Evolutionary conservation across 192 early-diverging fungal species (phyloP).

Genomic region (Mortierella alpina): DNA sequence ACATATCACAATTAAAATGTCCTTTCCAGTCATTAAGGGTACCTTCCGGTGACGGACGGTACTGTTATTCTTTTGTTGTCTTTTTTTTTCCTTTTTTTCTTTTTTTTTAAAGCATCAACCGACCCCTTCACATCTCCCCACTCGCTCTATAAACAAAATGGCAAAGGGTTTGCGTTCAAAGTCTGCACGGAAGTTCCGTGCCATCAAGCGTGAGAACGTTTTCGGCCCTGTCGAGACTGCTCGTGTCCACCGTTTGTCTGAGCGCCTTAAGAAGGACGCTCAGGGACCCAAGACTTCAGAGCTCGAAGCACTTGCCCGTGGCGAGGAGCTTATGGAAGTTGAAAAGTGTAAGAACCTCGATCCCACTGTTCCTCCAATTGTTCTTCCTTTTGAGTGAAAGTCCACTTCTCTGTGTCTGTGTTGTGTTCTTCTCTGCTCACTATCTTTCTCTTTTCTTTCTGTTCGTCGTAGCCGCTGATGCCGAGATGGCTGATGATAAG

Average conservation of each 20-base stretch:
- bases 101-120: neutral
- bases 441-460: neutral
- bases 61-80: too few species aligned
- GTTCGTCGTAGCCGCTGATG: slow-evolving; percentile 12
- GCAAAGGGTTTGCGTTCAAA: slow-evolving; percentile 61
- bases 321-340: slow-evolving; percentile 51
- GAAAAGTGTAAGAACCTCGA: slow-evolving; percentile 36
- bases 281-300: slow-evolving; percentile 52
- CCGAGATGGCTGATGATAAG: slow-evolving; percentile 46
- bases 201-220: slow-evolving; percentile 67
- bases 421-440: neutral
- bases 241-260: slow-evolving; percentile 57
- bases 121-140: neutral
- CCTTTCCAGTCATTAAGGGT: too few species aligned
- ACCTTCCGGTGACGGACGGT: too few species aligned
- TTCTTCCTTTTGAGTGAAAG: neutral
- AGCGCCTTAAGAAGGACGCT: slow-evolving; percentile 52
- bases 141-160: slow-evolving; percentile 37
- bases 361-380: neutral
- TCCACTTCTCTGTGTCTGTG: neutral
- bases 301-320: slow-evolving; percentile 47
- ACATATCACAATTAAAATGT: too few species aligned
- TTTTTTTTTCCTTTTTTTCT: neutral
- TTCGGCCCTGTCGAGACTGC: slow-evolving; percentile 67
- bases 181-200: slow-evolving; percentile 62